Conservation (phyloP, 108 stramenopile genomes). For the Cyclotella atomus region DNA sequence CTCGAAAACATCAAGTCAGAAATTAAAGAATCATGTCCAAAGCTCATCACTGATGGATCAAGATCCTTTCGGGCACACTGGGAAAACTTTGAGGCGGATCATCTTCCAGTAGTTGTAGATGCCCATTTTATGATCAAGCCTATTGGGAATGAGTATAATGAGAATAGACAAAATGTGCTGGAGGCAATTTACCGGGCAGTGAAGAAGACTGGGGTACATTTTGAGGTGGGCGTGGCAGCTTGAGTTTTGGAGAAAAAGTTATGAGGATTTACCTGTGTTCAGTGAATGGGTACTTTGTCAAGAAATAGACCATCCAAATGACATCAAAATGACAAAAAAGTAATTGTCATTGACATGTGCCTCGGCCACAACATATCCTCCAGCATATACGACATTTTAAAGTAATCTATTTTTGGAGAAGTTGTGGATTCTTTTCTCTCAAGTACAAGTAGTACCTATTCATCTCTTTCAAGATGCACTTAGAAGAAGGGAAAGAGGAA, state of each 20-base stretch:
- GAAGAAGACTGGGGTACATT: slow-evolving; percentile 58
- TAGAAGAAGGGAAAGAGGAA: too few species aligned
- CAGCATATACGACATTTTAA: too few species aligned
- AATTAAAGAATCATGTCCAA: slow-evolving; percentile 57
- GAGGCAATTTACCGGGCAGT: slow-evolving; percentile 71
- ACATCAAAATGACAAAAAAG: too few species aligned
- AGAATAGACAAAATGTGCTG: slow-evolving; percentile 63
- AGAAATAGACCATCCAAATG: too few species aligned
- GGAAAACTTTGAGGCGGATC: slow-evolving; percentile 57
- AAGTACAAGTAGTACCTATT: too few species aligned
- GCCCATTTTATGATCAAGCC: slow-evolving; percentile 62
- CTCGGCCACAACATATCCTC: too few species aligned
- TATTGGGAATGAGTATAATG: slow-evolving; percentile 59
- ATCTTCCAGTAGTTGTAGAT: slow-evolving; percentile 69
- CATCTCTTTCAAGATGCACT: too few species aligned
- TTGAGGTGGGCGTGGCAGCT: slow-evolving; percentile 50
- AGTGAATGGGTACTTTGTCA: too few species aligned
- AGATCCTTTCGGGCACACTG: slow-evolving; percentile 66
- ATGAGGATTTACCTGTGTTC: too few species aligned
- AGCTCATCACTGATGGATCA: slow-evolving; percentile 68
- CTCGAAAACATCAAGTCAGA: slow-evolving; percentile 68
- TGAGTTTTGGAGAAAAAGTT: neutral
- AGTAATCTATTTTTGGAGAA: too few species aligned
- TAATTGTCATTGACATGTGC: too few species aligned
- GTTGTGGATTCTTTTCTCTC: too few species aligned